Base-by-base conservation (phyloP, 495 filamentous ascomycete genomes). In the Aeminium ludgeri region DNA sequence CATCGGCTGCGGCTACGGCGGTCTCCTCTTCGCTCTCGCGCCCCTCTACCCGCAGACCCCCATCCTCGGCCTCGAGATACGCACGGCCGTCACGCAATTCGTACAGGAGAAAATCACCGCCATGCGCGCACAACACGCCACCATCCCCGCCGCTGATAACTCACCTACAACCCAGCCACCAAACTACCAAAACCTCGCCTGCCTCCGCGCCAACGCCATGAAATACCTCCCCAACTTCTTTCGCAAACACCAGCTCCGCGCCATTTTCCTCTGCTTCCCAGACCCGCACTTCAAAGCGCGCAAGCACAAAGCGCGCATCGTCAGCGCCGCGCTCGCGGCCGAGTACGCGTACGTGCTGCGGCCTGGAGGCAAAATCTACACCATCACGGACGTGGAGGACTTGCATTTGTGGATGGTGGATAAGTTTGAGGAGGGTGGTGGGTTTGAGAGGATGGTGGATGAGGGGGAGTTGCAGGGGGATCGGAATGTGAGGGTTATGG, bases 221-320 rank as follows among this genome's bases (percentile, higher is more conserved):
- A 96, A 96, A 51, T 96, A 95, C 64, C 64, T 96, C 12, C 87
- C 89, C 30, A 94, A 96, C 57, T 91, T 94, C 68, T 95, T 96
- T 65, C 61, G 58, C 38, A 79, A 60, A 31, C 53, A 56, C 19
- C 80, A 92, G 55, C 73, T 97, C 20, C 69, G 68, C 40, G 87
- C 85, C 57, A 80, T 94, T 56, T 97, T 95, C 59, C 80, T 97
- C 55, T 95, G 89, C 65, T 97, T 97, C 61, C 89, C 89, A 0
- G 89, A 97, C 55, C 89, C 89, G 46, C 89, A 97, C 58, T 97
- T 97, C 67, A 97, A 97, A 64, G 73, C 79, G 18, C 74, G 87
- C 37, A 97, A 97, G 63, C 91, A 94, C 62, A 97, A 96, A 60
- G 84, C 85, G 41, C 65, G 89, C 5, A 97, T 97, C 53, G 78